A percentile compares a stretch with the other conserved stretches of the same genome.
phyloP scores from a whole-genome alignment of 257 asterid genomes.

The Oldenlandia corymbosa region DNA sequence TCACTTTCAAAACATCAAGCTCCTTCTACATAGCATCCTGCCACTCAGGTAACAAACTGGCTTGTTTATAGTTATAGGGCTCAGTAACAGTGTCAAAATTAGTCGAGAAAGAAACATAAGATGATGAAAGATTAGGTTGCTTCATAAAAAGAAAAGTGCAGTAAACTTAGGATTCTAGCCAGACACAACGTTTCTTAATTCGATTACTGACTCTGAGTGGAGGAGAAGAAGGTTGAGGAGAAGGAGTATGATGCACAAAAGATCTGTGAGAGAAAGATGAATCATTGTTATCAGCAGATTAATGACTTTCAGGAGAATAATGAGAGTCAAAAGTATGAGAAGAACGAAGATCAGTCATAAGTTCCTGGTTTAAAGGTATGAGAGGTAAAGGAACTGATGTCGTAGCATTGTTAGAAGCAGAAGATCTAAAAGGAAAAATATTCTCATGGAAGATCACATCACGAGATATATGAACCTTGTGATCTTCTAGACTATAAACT shows the following conservation, averaged over 20 bases:
- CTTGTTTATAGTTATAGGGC: not conserved
- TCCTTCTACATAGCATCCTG: not conserved
- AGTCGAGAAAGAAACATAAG: no score
- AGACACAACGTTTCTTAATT: no score
- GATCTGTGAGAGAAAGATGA: no score
- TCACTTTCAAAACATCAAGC: not conserved
- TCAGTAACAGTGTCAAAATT: not conserved
- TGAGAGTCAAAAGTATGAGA: no score
- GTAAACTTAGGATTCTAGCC: no score
- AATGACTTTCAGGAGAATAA: no score
- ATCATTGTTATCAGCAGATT: no score
- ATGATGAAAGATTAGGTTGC: no score
- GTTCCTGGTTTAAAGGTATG: not conserved
- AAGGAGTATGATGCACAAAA: no score
- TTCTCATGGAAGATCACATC: not conserved
- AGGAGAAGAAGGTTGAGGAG: no score
- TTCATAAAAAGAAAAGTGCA: no score
- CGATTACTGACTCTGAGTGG: no score
- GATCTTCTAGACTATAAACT: not conserved
- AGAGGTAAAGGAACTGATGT: not conserved
- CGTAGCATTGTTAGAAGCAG: not conserved
- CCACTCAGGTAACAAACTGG: not conserved
- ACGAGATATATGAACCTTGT: not conserved
- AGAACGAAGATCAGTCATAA: not conserved
- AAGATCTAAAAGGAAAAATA: not conserved